phyloP scores from a whole-genome alignment of 2,329 filamentous ascomycete species.

The Calonectria pseudoturangicola region DNA sequence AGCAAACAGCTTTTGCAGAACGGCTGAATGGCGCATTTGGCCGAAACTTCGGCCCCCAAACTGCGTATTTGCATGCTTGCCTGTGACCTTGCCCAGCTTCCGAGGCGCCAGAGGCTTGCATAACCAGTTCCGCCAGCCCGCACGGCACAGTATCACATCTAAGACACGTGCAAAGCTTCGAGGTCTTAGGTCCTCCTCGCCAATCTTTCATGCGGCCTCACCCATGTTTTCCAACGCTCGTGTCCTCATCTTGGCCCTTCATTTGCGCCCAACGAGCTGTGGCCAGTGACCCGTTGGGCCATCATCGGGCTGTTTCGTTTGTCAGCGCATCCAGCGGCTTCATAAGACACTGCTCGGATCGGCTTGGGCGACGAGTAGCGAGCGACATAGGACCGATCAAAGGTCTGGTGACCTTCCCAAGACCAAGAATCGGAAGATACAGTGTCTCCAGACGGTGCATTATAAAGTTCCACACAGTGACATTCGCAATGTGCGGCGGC shows the following conservation, averaged over 20 bases:
- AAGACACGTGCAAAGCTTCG: slow-evolving; percentile 25
- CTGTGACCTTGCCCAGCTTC: background rate
- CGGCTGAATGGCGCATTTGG: slow-evolving; percentile 27
- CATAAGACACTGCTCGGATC: slow-evolving; percentile 18
- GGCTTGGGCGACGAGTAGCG: slow-evolving; percentile 35
- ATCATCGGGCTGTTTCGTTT: slow-evolving; percentile 20
- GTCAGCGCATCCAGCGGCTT: slow-evolving; percentile 27
- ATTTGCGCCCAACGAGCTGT: slow-evolving; percentile 12
- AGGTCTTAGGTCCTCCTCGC: slow-evolving; percentile 29
- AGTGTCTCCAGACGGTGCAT: slow-evolving; percentile 18
- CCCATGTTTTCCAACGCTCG: slow-evolving; percentile 18
- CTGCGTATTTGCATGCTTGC: slow-evolving; percentile 21
- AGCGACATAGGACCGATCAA: slow-evolving; percentile 12
- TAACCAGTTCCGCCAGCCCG: slow-evolving; percentile 2
- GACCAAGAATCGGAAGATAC: slow-evolving; percentile 38
- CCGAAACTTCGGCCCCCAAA: slow-evolving; percentile 26
- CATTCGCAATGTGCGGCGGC: background rate
- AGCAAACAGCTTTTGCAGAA: slow-evolving; percentile 17
- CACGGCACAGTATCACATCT: slow-evolving; percentile 27
- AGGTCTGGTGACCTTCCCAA: slow-evolving; percentile 31
- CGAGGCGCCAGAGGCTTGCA: slow-evolving; percentile 22
- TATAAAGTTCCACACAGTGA: slow-evolving; percentile 8
- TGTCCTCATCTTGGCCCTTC: slow-evolving; percentile 1
- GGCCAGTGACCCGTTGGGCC: slow-evolving; percentile 22
- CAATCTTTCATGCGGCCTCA: slow-evolving; percentile 23